Base-by-base conservation (phyloP, 2,329 filamentous ascomycete genomes). In the Penicillium sp. region DNA sequence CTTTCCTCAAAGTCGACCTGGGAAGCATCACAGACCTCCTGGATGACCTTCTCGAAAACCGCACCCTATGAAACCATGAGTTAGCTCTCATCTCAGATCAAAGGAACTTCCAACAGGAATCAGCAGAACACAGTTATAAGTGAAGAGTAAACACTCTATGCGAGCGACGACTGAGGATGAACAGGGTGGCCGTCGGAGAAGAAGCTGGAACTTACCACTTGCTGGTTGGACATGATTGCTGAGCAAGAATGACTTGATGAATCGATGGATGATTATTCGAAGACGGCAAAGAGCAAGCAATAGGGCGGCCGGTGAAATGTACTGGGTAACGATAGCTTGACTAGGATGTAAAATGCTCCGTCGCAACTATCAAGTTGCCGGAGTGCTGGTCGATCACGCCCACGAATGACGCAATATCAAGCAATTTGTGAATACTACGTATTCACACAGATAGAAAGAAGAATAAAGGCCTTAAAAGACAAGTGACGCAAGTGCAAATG, bases 1-100 rank as follows among this genome's bases (percentile, higher is more conserved):
- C 89, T 91, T 79, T 99, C 94, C 76, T 99, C 94, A 74, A 99
- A 97, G 78, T 97, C 94, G 71, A 93, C 90, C 71, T 90, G 86
- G 71, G 93, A 97, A 66, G 88, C 88, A 69, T 93, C 89, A 77
- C 97, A 90, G 72, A 99, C 93, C 80, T 90, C 89, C 68, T 93
- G 89, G 77, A 97, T 91, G 73, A 99, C 92, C 79, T 94, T 91
- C 62, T 88, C 82, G 72, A 97, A 99, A 71, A 97, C 88, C 66
- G 80, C 79, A 70, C 94, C 94, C 80, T 87, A 62, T 69, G 48
- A 59, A 49, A 56, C 67, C 58, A 60, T 51, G 54, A 12, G 59
- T 74, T 60, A 75, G 72, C 63, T 65, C 50, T 57, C 41, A 38
- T 7, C 21, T 51, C 42, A 21, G 27, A 54, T 41, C 29, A 56